Percentiles rank a stretch among this genome's conserved stretches.
phyloP scores from a whole-genome alignment of 2,329 filamentous ascomycete species.

The Fusarium metavorans region DNA sequence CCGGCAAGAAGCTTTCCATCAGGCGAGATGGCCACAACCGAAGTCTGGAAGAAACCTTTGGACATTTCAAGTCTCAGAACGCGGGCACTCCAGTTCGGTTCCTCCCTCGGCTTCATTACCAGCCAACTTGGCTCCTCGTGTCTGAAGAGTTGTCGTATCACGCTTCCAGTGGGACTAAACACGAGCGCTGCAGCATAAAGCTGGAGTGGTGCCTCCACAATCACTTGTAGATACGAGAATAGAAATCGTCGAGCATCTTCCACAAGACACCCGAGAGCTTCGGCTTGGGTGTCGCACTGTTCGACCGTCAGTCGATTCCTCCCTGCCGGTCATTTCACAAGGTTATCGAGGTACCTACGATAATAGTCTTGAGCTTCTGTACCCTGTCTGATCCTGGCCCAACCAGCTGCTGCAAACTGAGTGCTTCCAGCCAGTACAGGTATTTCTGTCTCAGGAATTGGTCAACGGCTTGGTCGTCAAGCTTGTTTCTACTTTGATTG shows the following conservation, averaged over 20 bases:
- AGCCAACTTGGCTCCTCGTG: constrained; percentile 14
- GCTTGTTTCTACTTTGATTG: no score
- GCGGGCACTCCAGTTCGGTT: not conserved
- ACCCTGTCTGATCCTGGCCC: not conserved
- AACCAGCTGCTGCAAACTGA: constrained; percentile 49
- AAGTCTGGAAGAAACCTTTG: no score
- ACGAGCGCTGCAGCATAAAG: constrained; percentile 20
- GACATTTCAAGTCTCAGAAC: not conserved
- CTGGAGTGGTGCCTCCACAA: constrained; percentile 9
- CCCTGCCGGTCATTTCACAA: no score
- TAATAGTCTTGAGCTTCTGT: not conserved
- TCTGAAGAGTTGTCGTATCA: not conserved
- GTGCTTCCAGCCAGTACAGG: constrained; percentile 58
- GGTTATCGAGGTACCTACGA: not conserved
- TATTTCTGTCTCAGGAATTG: not conserved
- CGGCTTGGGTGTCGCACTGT: no score
- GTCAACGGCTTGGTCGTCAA: not conserved
- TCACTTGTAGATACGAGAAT: fast-evolving
- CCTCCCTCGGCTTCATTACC: not conserved
- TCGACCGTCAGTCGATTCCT: no score
- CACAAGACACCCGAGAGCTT: not conserved
- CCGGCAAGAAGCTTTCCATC: no score
- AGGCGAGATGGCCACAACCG: no score
- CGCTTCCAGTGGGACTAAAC: constrained; percentile 4
- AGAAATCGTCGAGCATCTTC: constrained; percentile 10